Evolutionary conservation across 192 early-diverging fungal species (phyloP), one percentile per base, ranked within the genome.

Genomic region (Coemansia sp.): DNA sequence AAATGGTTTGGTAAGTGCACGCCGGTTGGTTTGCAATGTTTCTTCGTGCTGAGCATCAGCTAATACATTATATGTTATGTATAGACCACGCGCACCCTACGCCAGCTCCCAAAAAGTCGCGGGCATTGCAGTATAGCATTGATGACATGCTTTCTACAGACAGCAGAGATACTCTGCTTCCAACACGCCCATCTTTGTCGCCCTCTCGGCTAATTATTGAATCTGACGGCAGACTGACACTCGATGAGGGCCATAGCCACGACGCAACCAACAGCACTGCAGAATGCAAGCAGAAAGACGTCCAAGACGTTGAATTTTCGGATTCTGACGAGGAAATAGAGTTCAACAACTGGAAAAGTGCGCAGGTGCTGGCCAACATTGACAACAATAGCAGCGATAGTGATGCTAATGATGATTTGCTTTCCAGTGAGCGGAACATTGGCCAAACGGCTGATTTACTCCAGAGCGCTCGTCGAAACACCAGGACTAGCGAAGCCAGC

Each of bases 1-100:
- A 75, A 66, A 41, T 81, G 78, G 78, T 81, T 81, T 68, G 73
- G 76, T 79, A 79, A 62, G 76, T n/a, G 22, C 2, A 32, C 23
- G 24, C 32, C 8, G 32, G 32, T 32, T 32, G 32, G 32, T 32
- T 32, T 32, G 32, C 32, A 32, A 32, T 32, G 32, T 32, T 32
- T 32, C 32, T 32, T 32, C 32, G 16, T 4, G 12, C 14, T 62
- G 19, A 20, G 20, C 20, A 32, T 26, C 12, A 29, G 19, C 55
- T 57, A 14, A 39, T 39, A 4, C 27, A n/a, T 22, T 4, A 4
- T 43, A 43, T n/a, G 35, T 51, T 29, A 22, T 52, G 13, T 59
- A 48, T 78, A 78, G 75, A 79, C 23, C 49, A 66, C 54, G 51
- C 64, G 2, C 76, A 79, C 47, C 70, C 76, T 29, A 79, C 76